Base-by-base conservation (phyloP, 345 rosid species). In the Eucalyptus coolabah region DNA sequence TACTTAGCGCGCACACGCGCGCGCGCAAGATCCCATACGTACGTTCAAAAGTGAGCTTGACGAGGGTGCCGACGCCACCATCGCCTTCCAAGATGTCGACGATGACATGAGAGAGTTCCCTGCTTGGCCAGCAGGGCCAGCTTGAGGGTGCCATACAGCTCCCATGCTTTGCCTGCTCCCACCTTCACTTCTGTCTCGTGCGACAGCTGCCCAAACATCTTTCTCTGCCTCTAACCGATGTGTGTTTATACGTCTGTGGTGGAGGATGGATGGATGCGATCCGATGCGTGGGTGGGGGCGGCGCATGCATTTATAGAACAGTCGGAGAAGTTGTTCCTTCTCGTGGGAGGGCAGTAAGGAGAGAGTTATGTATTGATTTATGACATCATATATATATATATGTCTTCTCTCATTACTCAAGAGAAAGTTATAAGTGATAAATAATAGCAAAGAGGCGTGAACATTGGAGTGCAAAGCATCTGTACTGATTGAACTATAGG, bases 31-130 rank as follows among this genome's bases (percentile, higher is more conserved):
- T 40, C 65, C 7, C 21, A 37, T 87, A 89, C 91, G 90, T 87
- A 89, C 91, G 90, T 88, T 90, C 88, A 15, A 89, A 86, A 17
- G 45, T 53, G 67, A 92, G 69, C 26, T 80, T 40, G 50, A 90
- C 30, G 86, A 90, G 12, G 69, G 92, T 90, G 28, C 90, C 91
- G 11, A 82, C 87, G 18, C 89, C 89, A 28, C 90, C 93, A 69
- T 92, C 92, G 6, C 93, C 93, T 69, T 90, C 88, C 40, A 90
- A 51, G 42, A 91, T n/a, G 54, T 89, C 90, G 51, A 56, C 50
- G 24, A 34, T 16, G 40, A 87, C 3, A 6, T 12, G 28, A 56
- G 44, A 32, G 4, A 89, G 19, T 34, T 83, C 60, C 60, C 51
- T 88, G 13, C 17, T 88, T 88, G 37, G 87, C 89, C 42, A 89